These are phyloP conservation scores for Sergeia podlipaevii DNA, from an alignment of 208 protist genomes.

Conservation along the genomic window DNA sequence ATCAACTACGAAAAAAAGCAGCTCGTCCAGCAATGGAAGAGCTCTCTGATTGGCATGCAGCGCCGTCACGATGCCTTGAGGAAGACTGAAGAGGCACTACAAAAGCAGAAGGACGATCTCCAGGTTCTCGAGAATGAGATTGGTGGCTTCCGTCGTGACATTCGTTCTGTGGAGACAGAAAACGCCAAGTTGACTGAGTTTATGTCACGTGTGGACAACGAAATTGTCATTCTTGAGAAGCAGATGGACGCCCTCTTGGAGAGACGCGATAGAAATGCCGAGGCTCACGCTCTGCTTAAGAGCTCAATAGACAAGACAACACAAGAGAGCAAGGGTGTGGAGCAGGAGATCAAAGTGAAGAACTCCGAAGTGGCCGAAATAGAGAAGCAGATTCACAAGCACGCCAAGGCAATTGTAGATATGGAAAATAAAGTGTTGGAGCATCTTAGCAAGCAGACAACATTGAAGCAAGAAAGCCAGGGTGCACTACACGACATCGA, in stretches of 20 bases:
- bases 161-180: conserved; percentile 76
- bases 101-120: conserved; percentile 89
- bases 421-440: conserved; percentile 89
- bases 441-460: conserved; percentile 89
- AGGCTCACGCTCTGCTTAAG: conserved; percentile 72
- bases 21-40: conserved; percentile 94
- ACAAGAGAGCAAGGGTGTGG: conserved; percentile 73
- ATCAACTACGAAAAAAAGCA: conserved; percentile 95
- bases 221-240: conserved; percentile 85
- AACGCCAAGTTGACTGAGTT: conserved; percentile 90
- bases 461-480: conserved; percentile 91
- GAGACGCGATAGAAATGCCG: conserved; percentile 70
- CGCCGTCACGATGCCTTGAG: conserved; percentile 91
- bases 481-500: conserved; percentile 87
- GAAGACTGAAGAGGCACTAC: conserved; percentile 91
- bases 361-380: conserved; percentile 55
- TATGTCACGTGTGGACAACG: conserved; percentile 90
- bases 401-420: conserved; percentile 74
- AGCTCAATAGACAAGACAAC: conserved; percentile 77
- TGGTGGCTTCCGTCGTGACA: conserved; percentile 79
- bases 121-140: conserved; percentile 93
- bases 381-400: conserved; percentile 83
- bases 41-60: conserved; percentile 92
- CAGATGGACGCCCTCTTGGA: conserved; percentile 86
- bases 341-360: conserved; percentile 78